Base-by-base conservation (phyloP, 1,139 yeast species). In the Hansenula lynferdii region DNA sequence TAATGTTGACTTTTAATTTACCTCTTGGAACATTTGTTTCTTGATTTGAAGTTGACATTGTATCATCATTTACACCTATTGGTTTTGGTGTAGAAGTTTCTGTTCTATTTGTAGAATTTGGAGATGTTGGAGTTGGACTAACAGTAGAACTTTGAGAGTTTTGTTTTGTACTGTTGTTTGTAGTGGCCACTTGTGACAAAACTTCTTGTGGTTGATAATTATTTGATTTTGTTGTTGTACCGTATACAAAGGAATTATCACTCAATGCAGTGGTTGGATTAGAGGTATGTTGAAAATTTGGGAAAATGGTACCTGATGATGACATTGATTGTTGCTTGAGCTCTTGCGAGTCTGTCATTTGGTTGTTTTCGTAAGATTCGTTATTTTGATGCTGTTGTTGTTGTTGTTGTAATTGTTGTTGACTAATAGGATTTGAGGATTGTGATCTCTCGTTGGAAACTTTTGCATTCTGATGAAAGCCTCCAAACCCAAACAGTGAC, bases 1-100 rank as follows among this genome's bases (percentile, higher is more conserved):
- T 68, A 48, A 92, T 87, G 35, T 77, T 77, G 35, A 92, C 89
- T 53, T 79, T 78, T 39, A 92, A 71, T 58, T 85, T 85, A 34
- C 97, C 97, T 59, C 84, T 76, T 36, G 89, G 87, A 31, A 77
- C 71, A 31, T n/a, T n/a, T n/a, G n/a, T n/a, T n/a, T n/a, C n/a
- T n/a, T n/a, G n/a, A n/a, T n/a, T n/a, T n/a, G n/a, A n/a, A n/a
- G n/a, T n/a, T n/a, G n/a, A n/a, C n/a, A n/a, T n/a, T n/a, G n/a
- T n/a, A n/a, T n/a, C n/a, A n/a, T n/a, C n/a, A n/a, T n/a, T n/a
- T n/a, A n/a, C n/a, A n/a, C n/a, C n/a, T n/a, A 33, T 38, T 24
- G 41, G 37, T 29, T 39, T 41, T 33, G 50, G 30, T 16, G 19
- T 32, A n/a, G 38, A 31, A 42, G 43, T 18, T 35, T 35, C 31